These are phyloP conservation scores for Cylindrotheca closterium DNA, from an alignment of 108 stramenopile species.

Conservation along the genomic window DNA sequence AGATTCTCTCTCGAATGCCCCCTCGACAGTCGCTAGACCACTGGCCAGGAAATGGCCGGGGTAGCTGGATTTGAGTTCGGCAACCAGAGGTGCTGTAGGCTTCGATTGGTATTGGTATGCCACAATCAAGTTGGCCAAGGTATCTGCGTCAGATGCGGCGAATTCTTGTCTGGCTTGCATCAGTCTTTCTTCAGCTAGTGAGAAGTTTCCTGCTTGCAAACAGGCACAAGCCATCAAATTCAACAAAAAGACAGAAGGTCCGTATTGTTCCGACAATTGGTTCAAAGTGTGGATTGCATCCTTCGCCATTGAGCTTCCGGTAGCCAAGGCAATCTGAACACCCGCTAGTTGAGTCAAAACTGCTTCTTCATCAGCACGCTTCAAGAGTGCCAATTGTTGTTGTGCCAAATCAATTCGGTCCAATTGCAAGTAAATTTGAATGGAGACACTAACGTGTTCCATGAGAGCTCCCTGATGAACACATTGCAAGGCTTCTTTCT, in stretches of 20 bases:
- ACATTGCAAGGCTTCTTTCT: slow-evolving; percentile 90
- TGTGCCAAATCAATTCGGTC: slow-evolving; percentile 93
- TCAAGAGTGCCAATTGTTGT: slow-evolving; percentile 62
- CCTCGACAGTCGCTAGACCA: slow-evolving; percentile 72
- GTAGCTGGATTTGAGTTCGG: slow-evolving; percentile 48
- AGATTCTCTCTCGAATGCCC: slow-evolving; percentile 84
- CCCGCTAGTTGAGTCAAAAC: slow-evolving; percentile 89
- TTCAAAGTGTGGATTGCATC: slow-evolving; percentile 91
- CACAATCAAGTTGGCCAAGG: slow-evolving; percentile 90
- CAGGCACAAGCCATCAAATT: slow-evolving; percentile 89
- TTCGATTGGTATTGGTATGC: slow-evolving; percentile 83
- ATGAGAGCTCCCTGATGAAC: slow-evolving; percentile 80
- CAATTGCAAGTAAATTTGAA: slow-evolving; percentile 93
- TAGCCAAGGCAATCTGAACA: slow-evolving; percentile 84
- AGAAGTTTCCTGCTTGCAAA: slow-evolving; percentile 87
- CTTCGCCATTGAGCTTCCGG: slow-evolving; percentile 67
- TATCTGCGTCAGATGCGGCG: slow-evolving; percentile 59
- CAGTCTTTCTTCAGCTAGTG: slow-evolving; percentile 78
- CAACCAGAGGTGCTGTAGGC: slow-evolving; percentile 30
- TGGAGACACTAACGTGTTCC: slow-evolving; percentile 83
- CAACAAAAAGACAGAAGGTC: slow-evolving; percentile 81
- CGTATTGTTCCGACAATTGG: slow-evolving; percentile 94
- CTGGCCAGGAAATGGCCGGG: slow-evolving; percentile 65
- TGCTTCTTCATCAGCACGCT: slow-evolving; percentile 90
- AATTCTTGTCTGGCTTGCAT: slow-evolving; percentile 68